Percentiles rank a stretch among this genome's conserved stretches.
phyloP scores from a whole-genome alignment of 2,329 filamentous ascomycete species.

The Epichloe sibirici region DNA sequence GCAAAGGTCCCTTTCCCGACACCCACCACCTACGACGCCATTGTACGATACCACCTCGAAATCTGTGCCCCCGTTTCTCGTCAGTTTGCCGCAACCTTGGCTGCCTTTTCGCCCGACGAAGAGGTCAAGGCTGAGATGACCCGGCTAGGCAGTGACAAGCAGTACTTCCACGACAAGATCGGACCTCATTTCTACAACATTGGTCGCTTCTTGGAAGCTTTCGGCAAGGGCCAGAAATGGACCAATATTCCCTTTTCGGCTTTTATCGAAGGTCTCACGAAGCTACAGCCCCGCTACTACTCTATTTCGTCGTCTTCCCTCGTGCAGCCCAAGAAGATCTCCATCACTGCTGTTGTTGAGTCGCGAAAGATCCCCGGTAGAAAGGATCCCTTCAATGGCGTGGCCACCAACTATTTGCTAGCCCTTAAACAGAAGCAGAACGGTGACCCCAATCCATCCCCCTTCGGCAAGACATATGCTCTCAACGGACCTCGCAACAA shows the following conservation, averaged over 20 bases:
- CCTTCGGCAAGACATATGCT: slow-evolving; percentile 75
- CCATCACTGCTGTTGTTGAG: slow-evolving; percentile 91
- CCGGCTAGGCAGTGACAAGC: slow-evolving; percentile 83
- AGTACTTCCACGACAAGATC: slow-evolving; percentile 85
- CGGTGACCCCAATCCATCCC: slow-evolving; percentile 67
- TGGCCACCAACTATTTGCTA: slow-evolving; percentile 92
- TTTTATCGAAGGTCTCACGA: slow-evolving; percentile 84
- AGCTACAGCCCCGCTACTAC: slow-evolving; percentile 96
- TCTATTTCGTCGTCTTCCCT: slow-evolving; percentile 96
- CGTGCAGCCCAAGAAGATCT: slow-evolving; percentile 88
- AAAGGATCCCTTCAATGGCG: slow-evolving; percentile 74
- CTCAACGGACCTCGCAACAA: slow-evolving; percentile 88
- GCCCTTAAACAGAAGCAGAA: slow-evolving; percentile 96
- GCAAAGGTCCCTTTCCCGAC: slow-evolving; percentile 97
- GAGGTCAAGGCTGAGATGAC: slow-evolving; percentile 75
- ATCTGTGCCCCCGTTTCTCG: slow-evolving; percentile 91
- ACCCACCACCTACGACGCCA: slow-evolving; percentile 90
- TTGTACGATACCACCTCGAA: slow-evolving; percentile 91
- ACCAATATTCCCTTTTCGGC: slow-evolving; percentile 81
- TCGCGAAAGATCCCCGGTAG: slow-evolving; percentile 66
- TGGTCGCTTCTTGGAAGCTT: slow-evolving; percentile 64
- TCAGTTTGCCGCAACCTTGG: slow-evolving; percentile 80
- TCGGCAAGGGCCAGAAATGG: slow-evolving; percentile 67
- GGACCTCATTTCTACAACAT: slow-evolving; percentile 78
- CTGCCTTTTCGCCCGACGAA: slow-evolving; percentile 81